phyloP scores from a whole-genome alignment of 345 rosid genomes.

The Excoecaria agallocha region DNA sequence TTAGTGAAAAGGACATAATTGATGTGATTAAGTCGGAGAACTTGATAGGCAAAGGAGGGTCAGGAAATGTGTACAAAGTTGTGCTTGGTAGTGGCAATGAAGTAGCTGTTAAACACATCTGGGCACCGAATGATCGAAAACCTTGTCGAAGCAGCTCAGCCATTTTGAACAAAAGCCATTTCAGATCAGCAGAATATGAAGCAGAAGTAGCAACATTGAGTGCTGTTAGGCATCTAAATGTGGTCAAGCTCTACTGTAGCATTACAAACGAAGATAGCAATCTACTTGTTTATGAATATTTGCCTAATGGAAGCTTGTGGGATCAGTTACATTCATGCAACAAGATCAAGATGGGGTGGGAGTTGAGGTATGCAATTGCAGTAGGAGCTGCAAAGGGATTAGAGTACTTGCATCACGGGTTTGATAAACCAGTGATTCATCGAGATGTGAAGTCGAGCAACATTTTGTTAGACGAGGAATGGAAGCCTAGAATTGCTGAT shows the following conservation, averaged over 20 bases:
- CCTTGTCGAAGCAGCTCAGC: conserved; percentile 45
- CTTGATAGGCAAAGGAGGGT: conserved; percentile 83
- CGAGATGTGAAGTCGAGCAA: conserved; percentile 87
- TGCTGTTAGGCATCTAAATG: conserved; percentile 75
- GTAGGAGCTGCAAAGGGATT: conserved; percentile 79
- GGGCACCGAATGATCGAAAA: conserved; percentile 33
- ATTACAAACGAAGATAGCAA: conserved; percentile 80
- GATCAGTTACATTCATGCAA: conserved; percentile 63
- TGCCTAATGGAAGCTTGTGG: conserved; percentile 87
- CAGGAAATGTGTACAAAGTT: conserved; percentile 80
- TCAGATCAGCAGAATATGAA: conserved; percentile 45
- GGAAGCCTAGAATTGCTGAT: conserved; percentile 85
- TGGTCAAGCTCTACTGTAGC: conserved; percentile 81
- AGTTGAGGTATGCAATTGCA: conserved; percentile 59
- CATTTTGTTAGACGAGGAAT: conserved; percentile 72
- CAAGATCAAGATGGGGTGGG: conserved; percentile 59
- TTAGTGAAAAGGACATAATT: conserved; percentile 61
- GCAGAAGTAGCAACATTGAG: conserved; percentile 74
- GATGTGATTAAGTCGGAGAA: conserved; percentile 60
- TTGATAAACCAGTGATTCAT: conserved; percentile 69
- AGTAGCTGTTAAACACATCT: conserved; percentile 82
- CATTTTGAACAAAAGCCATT: conserved; percentile 37
- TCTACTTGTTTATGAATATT: conserved; percentile 80
- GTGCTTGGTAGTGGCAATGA: conserved; percentile 50
- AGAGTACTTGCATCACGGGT: conserved; percentile 84